Percentiles rank a stretch among this genome's conserved stretches.
Conservation (phyloP, 1,139 yeast genomes). For the Pichia norvegensis region DNA sequence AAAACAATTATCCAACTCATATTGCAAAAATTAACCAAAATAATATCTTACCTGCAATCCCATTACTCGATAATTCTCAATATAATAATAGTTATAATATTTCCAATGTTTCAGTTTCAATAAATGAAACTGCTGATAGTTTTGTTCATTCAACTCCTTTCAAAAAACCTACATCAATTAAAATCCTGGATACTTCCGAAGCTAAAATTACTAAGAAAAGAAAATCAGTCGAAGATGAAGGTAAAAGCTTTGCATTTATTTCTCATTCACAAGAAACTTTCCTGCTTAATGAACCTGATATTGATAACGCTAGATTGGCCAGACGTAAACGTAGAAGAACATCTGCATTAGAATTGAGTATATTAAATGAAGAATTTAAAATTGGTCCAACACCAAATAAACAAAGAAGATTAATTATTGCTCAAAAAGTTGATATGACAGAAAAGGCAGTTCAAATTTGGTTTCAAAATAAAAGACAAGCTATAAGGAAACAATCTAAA, state of each 20-base stretch:
- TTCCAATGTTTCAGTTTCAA: neutral
- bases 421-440: conserved; percentile 77
- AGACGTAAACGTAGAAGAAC: conserved; percentile 94
- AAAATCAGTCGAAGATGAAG: conserved; percentile 16
- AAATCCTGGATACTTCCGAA: neutral
- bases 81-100: neutral
- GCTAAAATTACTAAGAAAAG: conserved; percentile 1
- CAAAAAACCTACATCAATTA: conserved; percentile 1
- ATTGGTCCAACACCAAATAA: conserved; percentile 77
- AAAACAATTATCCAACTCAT: neutral
- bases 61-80: neutral
- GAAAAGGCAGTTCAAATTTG: conserved; percentile 96
- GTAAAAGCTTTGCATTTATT: conserved; percentile 72
- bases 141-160: conserved; percentile 7
- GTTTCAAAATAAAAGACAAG: conserved; percentile 95
- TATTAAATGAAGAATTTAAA: conserved; percentile 72
- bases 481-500: conserved; percentile 42
- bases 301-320: conserved; percentile 84
- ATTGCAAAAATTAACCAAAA: neutral
- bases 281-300: conserved; percentile 64
- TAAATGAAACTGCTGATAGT: conserved; percentile 1
- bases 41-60: neutral
- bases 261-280: conserved; percentile 86
- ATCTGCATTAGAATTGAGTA: conserved; percentile 73
- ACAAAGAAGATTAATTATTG: conserved; percentile 65